Evolutionary conservation across 2,329 filamentous ascomycete species (phyloP).

Genomic region (Epichloe gansuensis): DNA sequence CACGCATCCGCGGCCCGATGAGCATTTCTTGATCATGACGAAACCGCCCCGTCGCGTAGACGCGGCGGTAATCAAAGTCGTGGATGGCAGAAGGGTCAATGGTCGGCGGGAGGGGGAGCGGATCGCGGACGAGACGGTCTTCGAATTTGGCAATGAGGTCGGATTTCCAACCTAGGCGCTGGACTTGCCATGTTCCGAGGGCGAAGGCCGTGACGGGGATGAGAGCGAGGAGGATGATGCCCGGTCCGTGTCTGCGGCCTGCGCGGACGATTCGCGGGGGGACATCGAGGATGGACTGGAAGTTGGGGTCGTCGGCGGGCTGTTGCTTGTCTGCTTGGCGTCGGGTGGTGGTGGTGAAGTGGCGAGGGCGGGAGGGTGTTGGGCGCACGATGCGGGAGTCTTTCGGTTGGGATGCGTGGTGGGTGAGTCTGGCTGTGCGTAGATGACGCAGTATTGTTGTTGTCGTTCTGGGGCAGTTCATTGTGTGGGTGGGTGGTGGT

Average conservation of each 20-base stretch:
- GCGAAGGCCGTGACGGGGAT: slow-evolving; percentile 86
- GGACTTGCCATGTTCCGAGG: slow-evolving; percentile 90
- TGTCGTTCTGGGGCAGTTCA: neutral
- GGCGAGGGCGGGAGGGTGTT: neutral
- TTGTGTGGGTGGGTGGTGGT: neutral
- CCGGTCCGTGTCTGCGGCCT: slow-evolving; percentile 61
- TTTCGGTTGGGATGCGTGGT: neutral
- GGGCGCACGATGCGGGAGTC: neutral
- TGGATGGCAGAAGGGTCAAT: slow-evolving; percentile 70
- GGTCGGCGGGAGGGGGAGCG: slow-evolving; percentile 70
- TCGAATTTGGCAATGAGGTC: slow-evolving; percentile 84
- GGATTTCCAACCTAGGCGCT: slow-evolving; percentile 87
- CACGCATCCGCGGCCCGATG: slow-evolving; percentile 76
- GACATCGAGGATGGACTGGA: slow-evolving; percentile 82
- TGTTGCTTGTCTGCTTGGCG: slow-evolving; percentile 21
- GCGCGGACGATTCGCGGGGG: slow-evolving; percentile 61
- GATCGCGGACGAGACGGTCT: slow-evolving; percentile 75
- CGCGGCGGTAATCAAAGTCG: slow-evolving; percentile 85
- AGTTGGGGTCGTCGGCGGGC: slow-evolving; percentile 62
- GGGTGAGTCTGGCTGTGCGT: slow-evolving; percentile 4
- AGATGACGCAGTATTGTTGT: slow-evolving; percentile 12
- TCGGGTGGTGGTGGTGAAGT: neutral
- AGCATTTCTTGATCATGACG: slow-evolving; percentile 94
- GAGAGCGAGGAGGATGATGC: slow-evolving; percentile 67
- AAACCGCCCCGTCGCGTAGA: slow-evolving; percentile 60